A percentile compares a stretch with the other conserved stretches of the same genome.
Evolutionary conservation across 2,329 filamentous ascomycete genomes (phyloP).

Genomic region (Colletotrichum abscissum): DNA sequence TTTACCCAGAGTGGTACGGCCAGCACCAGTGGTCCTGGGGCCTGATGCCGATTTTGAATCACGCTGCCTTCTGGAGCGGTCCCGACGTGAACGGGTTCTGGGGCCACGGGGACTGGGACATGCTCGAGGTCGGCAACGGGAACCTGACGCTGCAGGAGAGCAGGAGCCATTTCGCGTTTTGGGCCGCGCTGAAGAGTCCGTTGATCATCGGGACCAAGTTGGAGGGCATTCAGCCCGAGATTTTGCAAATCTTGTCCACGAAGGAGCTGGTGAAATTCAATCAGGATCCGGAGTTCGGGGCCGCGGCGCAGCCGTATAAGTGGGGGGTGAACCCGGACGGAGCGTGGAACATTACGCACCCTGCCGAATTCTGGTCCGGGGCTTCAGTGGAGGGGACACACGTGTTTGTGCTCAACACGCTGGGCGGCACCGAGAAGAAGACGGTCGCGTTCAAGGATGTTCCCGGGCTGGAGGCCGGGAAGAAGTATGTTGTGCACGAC

Average conservation of each 20-base stretch:
- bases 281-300: slow-evolving; percentile 56
- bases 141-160: slow-evolving; percentile 57
- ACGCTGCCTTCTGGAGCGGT: slow-evolving; percentile 58
- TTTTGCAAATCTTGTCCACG: slow-evolving; percentile 56
- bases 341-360: slow-evolving; percentile 59
- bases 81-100: slow-evolving; percentile 54
- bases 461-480: slow-evolving; percentile 47
- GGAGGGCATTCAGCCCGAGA: slow-evolving; percentile 45
- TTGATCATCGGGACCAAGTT: slow-evolving; percentile 60
- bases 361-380: slow-evolving; percentile 63
- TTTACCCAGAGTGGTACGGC: slow-evolving; percentile 49
- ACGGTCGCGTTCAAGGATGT: slow-evolving; percentile 55
- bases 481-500: slow-evolving; percentile 53
- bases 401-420: slow-evolving; percentile 60
- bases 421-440: slow-evolving; percentile 46
- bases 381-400: slow-evolving; percentile 54
- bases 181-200: slow-evolving; percentile 62
- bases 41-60: slow-evolving; percentile 56
- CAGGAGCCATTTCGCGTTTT: slow-evolving; percentile 62
- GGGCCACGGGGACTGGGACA: slow-evolving; percentile 62
- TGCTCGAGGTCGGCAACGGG: slow-evolving; percentile 63
- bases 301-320: slow-evolving; percentile 56
- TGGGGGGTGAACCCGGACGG: slow-evolving; percentile 62
- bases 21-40: slow-evolving; percentile 40
- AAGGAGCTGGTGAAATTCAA: slow-evolving; percentile 53